phyloP scores from a whole-genome alignment of 495 filamentous ascomycete genomes.

The Aspergillus cavernicola region DNA sequence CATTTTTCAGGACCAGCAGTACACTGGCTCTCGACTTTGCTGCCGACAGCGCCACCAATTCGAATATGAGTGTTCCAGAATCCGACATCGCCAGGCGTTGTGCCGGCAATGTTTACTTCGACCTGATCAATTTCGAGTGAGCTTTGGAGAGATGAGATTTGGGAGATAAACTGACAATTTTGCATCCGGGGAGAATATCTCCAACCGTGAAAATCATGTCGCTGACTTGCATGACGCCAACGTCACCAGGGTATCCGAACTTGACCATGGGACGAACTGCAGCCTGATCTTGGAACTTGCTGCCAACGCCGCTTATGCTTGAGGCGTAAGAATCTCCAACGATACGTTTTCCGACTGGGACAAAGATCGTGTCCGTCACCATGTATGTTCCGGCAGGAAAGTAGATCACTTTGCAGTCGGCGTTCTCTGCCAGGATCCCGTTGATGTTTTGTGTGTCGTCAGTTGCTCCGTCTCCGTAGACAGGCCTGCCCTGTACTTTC shows the following conservation, averaged over 20 bases:
- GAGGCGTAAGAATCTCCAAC: slow-evolving; percentile 47
- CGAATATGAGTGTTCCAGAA: slow-evolving; percentile 56
- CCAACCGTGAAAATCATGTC: slow-evolving; percentile 51
- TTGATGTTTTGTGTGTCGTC: slow-evolving; percentile 48
- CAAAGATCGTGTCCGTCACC: slow-evolving; percentile 51
- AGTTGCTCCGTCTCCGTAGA: slow-evolving; percentile 33
- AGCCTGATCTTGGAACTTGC: slow-evolving; percentile 44
- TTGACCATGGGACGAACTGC: slow-evolving; percentile 49
- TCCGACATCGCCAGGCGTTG: slow-evolving; percentile 50
- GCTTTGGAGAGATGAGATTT: neutral
- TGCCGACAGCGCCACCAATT: slow-evolving; percentile 48
- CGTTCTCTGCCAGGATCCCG: slow-evolving; percentile 40
- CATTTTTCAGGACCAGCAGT: slow-evolving; percentile 34
- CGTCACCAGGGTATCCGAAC: slow-evolving; percentile 50
- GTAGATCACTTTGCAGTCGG: slow-evolving; percentile 45
- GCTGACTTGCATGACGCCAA: slow-evolving; percentile 51
- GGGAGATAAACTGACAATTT: slow-evolving; percentile 26
- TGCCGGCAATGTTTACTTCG: slow-evolving; percentile 51
- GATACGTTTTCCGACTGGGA: slow-evolving; percentile 47
- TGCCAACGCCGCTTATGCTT: slow-evolving; percentile 42
- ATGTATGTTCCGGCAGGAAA: slow-evolving; percentile 57
- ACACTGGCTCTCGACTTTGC: slow-evolving; percentile 39
- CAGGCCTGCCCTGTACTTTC: slow-evolving; percentile 26
- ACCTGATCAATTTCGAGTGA: slow-evolving; percentile 13
- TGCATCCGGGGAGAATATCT: slow-evolving; percentile 45